Conservation (phyloP, 2,329 filamentous ascomycete species). For the Pseudonectria buxi region DNA sequence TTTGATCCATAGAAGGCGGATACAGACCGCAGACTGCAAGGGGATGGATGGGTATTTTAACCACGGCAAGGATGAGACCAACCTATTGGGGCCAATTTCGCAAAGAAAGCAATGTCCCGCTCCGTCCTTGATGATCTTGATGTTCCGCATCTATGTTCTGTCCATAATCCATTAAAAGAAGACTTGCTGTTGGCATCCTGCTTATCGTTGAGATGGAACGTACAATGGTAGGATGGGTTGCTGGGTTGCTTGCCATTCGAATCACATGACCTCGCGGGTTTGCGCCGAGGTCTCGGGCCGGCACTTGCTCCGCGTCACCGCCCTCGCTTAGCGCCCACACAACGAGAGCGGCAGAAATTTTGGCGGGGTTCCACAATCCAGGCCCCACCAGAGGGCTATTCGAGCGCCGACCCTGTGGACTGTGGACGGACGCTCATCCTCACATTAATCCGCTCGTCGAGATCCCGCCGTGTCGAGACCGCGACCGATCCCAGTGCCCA, state of each 20-base stretch:
- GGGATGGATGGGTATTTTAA: no score
- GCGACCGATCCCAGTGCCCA: constrained; percentile 13
- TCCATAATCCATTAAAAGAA: no score
- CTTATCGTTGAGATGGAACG: no score
- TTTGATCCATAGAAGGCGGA: no score
- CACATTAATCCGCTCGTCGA: constrained; percentile 24
- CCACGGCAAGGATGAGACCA: no score
- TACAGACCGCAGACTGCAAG: no score
- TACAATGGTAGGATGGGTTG: no score
- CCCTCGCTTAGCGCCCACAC: constrained; percentile 37
- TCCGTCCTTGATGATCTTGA: no score
- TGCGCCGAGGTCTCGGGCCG: constrained; percentile 1
- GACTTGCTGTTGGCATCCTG: no score
- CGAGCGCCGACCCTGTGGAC: constrained; percentile 25
- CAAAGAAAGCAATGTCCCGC: no score
- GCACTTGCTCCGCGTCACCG: constrained; percentile 25
- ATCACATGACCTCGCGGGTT: background rate
- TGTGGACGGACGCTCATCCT: constrained; percentile 23
- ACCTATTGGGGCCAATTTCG: no score
- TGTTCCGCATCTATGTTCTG: no score
- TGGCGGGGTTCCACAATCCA: constrained; percentile 27
- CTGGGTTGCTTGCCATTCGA: constrained; percentile 4
- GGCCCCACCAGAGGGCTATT: constrained; percentile 36
- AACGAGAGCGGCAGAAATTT: constrained; percentile 31
- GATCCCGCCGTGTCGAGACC: constrained; percentile 16